Evolutionary conservation across 2,329 filamentous ascomycete genomes (phyloP).

Genomic region (Emergomyces orientalis): DNA sequence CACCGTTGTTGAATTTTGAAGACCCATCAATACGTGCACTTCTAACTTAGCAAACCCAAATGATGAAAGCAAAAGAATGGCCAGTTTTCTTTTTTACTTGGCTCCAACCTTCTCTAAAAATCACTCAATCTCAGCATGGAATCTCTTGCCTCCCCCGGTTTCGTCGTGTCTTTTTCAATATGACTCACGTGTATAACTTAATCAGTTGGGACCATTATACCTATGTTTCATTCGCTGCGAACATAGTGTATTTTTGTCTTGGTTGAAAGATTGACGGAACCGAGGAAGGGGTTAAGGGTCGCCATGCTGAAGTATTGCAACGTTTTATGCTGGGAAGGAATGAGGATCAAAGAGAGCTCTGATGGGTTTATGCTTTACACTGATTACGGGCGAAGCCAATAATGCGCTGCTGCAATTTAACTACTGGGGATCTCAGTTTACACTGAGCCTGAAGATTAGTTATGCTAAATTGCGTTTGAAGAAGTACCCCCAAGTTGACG

Average conservation of each 20-base stretch:
- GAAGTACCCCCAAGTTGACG: not conserved
- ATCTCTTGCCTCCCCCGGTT: not conserved
- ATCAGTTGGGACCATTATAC: not conserved
- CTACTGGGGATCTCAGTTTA: not conserved
- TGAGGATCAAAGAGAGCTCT: constrained; percentile 9
- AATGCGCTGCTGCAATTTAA: not conserved
- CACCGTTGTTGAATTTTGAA: not conserved
- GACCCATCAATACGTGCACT: not conserved
- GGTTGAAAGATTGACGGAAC: not conserved
- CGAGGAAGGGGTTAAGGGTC: not conserved
- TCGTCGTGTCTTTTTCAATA: not conserved
- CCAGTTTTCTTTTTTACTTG: not conserved
- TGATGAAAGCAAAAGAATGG: constrained; percentile 1
- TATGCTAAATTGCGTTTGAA: not conserved
- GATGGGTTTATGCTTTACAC: not conserved
- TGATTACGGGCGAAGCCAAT: too few species aligned
- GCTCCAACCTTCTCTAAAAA: not conserved
- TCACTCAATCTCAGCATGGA: not conserved
- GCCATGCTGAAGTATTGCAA: not conserved
- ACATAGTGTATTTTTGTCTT: constrained; percentile 1
- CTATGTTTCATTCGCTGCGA: not conserved
- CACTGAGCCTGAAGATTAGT: not conserved
- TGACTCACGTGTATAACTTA: not conserved
- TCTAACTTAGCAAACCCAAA: not conserved
- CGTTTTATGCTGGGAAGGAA: not conserved